A percentile compares a stretch with the other conserved stretches of the same genome.
These are phyloP conservation scores for Aspergillus nomiae DNA, from an alignment of 2,329 filamentous ascomycete species.

Conservation along the genomic window DNA sequence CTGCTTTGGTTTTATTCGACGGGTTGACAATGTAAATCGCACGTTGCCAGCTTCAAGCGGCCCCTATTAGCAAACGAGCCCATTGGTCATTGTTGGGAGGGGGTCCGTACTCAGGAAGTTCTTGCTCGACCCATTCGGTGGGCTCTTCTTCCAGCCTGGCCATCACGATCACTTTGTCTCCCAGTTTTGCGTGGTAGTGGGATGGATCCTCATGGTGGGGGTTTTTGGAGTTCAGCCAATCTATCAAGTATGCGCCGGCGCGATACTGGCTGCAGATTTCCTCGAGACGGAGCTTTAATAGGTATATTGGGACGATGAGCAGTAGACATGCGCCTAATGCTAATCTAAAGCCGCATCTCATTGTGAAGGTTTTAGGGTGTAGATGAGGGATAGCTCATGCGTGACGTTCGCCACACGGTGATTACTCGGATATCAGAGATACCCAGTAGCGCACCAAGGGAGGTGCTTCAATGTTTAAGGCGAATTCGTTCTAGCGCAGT, in stretches of 20 bases:
- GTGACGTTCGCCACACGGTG: background rate
- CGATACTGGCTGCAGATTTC: conserved; percentile 40
- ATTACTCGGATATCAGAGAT: background rate
- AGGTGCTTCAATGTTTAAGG: background rate
- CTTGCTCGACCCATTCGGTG: conserved; percentile 47
- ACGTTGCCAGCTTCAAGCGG: conserved; percentile 43
- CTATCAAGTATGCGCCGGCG: conserved; percentile 37
- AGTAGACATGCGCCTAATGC: conserved; percentile 26
- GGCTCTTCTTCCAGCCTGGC: conserved; percentile 47
- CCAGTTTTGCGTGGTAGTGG: conserved; percentile 12
- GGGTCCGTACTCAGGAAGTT: conserved; percentile 48
- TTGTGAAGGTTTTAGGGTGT: conserved; percentile 14
- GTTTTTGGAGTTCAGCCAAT: conserved; percentile 29
- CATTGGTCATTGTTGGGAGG: background rate
- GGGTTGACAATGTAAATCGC: conserved; percentile 50
- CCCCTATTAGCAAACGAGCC: background rate
- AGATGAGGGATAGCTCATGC: background rate
- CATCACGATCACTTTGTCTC: conserved; percentile 48
- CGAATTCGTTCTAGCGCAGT: background rate
- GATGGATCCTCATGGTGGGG: conserved; percentile 1
- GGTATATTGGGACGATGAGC: conserved; percentile 30
- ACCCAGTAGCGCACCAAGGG: background rate
- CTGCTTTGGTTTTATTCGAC: conserved; percentile 23
- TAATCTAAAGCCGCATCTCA: conserved; percentile 36
- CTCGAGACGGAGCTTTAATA: conserved; percentile 34